Conservation (phyloP, 129 eudicot species). For the Chrysanthemum makinoi region DNA sequence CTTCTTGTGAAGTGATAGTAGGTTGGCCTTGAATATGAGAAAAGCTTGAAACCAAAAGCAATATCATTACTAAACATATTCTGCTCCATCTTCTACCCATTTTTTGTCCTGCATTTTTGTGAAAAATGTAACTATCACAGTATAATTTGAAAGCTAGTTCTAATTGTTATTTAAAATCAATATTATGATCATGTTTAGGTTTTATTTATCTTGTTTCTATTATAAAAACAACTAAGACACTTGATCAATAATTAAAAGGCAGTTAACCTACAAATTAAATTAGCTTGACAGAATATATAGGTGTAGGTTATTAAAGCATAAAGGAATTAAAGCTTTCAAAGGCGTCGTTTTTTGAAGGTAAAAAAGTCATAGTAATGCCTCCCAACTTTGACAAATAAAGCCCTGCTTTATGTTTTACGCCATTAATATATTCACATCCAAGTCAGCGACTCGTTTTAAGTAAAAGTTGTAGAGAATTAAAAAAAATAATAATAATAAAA, state of each 20-base stretch:
- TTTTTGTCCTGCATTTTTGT: conserved; percentile 32
- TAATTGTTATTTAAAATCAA: too few species aligned
- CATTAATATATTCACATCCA: background rate
- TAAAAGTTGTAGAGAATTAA: too few species aligned
- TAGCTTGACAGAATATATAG: background rate
- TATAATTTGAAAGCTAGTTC: too few species aligned
- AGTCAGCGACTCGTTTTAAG: background rate
- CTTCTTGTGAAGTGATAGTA: conserved; percentile 25
- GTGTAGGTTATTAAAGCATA: background rate
- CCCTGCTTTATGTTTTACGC: conserved; percentile 24
- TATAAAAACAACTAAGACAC: too few species aligned
- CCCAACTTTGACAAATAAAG: conserved; percentile 29
- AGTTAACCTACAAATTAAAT: background rate
- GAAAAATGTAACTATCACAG: too few species aligned
- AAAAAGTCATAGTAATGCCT: conserved; percentile 22
- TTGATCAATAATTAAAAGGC: background rate
- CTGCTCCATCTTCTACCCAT: conserved; percentile 27
- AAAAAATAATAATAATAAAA: too few species aligned
- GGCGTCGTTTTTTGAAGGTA: conserved; percentile 5
- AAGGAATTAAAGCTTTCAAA: conserved; percentile 14
- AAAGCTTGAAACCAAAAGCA: conserved; percentile 26
- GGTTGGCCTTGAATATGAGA: conserved; percentile 31
- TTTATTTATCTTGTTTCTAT: too few species aligned
- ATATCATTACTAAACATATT: conserved; percentile 23
- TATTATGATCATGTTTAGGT: too few species aligned